Evolutionary conservation across 306 rosid genomes (phyloP).

Genomic region (Oxytropis ochrocephala): DNA sequence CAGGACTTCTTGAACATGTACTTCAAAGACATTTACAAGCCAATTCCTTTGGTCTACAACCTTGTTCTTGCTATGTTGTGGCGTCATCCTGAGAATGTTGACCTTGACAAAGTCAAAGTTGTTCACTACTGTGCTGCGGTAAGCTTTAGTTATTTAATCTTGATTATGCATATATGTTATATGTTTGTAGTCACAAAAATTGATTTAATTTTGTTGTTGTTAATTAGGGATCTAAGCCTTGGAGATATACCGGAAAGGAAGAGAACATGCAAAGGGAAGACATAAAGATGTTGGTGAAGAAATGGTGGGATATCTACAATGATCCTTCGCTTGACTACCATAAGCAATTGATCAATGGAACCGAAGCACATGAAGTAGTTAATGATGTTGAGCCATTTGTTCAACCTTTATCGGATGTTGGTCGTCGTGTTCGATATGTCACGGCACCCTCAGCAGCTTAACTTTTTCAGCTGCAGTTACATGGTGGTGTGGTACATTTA

Average conservation of each 20-base stretch:
- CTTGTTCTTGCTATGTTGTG: slow-evolving; percentile 73
- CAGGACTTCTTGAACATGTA: slow-evolving; percentile 76
- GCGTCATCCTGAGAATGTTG: slow-evolving; percentile 73
- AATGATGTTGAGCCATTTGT: slow-evolving; percentile 35
- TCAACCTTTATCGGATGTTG: slow-evolving; percentile 44
- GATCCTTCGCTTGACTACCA: slow-evolving; percentile 52
- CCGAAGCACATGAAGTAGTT: background rate
- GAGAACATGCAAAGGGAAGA: slow-evolving; percentile 85
- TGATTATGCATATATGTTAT: no score
- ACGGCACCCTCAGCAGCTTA: slow-evolving; percentile 78
- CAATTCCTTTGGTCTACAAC: slow-evolving; percentile 48
- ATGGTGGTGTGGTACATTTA: background rate
- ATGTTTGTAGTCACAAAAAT: background rate
- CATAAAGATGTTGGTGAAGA: slow-evolving; percentile 57
- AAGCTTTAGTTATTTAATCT: background rate
- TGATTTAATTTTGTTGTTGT: background rate
- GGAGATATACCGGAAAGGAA: slow-evolving; percentile 77
- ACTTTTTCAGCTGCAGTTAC: background rate
- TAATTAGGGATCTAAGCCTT: slow-evolving; percentile 76
- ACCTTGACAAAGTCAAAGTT: slow-evolving; percentile 47
- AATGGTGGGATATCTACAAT: slow-evolving; percentile 67
- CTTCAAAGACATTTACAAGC: slow-evolving; percentile 46
- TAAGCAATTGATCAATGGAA: background rate
- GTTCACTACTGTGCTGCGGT: slow-evolving; percentile 81
- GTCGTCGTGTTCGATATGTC: slow-evolving; percentile 30